Evolutionary conservation across 345 rosid species (phyloP).

Genomic region (Nasturtium officinale): DNA sequence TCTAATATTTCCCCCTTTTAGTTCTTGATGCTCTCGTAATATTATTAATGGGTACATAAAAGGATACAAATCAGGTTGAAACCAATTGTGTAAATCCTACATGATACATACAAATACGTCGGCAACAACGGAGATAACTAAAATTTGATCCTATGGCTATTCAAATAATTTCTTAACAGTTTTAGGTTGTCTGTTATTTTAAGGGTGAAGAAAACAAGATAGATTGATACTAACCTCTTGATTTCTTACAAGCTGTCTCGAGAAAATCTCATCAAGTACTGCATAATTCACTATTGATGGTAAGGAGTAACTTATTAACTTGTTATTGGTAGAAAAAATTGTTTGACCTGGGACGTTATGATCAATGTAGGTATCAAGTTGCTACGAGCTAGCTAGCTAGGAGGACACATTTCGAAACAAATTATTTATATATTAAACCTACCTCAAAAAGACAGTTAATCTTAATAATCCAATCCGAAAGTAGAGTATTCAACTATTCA

Average conservation of each 20-base stretch:
- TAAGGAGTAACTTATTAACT: background rate
- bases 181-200: background rate
- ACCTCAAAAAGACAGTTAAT: background rate
- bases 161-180: background rate
- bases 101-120: conserved; percentile 8
- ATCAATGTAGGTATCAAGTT: background rate
- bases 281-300: background rate
- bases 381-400: background rate
- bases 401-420: background rate
- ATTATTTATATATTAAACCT: background rate
- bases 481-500: too few species aligned
- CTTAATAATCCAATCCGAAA: background rate
- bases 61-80: conserved; percentile 13
- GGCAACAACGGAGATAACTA: conserved; percentile 1
- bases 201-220: conserved; percentile 2
- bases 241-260: background rate
- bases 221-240: background rate
- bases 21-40: background rate
- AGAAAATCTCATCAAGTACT: background rate
- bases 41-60: too few species aligned
- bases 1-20: background rate
- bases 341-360: background rate
- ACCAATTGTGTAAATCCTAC: conserved; percentile 6
- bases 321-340: background rate
- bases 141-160: conserved; percentile 2